Conservation (phyloP, 768 basidiomycete genomes). For the Aureoboletus auriporus region DNA sequence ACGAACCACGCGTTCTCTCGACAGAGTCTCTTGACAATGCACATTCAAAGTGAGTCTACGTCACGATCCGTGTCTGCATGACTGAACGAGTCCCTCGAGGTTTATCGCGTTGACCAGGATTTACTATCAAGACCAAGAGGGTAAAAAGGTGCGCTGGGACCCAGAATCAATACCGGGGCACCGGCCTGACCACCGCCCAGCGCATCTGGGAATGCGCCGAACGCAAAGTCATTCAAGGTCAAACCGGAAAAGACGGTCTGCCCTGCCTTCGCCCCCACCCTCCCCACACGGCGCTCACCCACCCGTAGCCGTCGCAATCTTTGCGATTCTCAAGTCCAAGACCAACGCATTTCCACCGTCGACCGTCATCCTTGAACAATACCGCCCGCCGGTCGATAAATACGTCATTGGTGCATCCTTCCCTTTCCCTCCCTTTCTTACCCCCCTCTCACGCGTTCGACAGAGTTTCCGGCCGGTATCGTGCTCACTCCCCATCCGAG, state of each 20-base stretch:
- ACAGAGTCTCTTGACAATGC: conserved; percentile 46
- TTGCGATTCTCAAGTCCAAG: conserved; percentile 76
- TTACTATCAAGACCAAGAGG: conserved; percentile 73
- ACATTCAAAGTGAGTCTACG: conserved; percentile 51
- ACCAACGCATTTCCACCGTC: conserved; percentile 41
- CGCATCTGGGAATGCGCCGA: conserved; percentile 89
- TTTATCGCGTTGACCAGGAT: conserved; percentile 86
- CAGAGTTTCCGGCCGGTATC: conserved; percentile 60
- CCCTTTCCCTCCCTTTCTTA: no score
- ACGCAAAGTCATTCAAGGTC: conserved; percentile 75
- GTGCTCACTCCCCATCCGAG: conserved; percentile 2
- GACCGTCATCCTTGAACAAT: conserved; percentile 88
- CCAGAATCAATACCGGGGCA: no score
- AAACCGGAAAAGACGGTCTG: conserved; percentile 78
- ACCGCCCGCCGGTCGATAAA: conserved; percentile 80
- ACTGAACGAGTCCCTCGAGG: conserved; percentile 35
- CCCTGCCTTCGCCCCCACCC: no score
- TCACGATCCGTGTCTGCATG: not conserved
- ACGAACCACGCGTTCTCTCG: conserved; percentile 48
- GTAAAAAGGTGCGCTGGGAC: conserved; percentile 51
- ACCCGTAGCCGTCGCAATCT: conserved; percentile 71
- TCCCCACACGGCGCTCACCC: not conserved
- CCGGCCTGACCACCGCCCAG: conserved; percentile 34
- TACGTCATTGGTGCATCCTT: conserved; percentile 60
- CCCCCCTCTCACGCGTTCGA: no score